Evolutionary conservation across 495 filamentous ascomycete genomes (phyloP).

Genomic region (Podospora fimiseda): DNA sequence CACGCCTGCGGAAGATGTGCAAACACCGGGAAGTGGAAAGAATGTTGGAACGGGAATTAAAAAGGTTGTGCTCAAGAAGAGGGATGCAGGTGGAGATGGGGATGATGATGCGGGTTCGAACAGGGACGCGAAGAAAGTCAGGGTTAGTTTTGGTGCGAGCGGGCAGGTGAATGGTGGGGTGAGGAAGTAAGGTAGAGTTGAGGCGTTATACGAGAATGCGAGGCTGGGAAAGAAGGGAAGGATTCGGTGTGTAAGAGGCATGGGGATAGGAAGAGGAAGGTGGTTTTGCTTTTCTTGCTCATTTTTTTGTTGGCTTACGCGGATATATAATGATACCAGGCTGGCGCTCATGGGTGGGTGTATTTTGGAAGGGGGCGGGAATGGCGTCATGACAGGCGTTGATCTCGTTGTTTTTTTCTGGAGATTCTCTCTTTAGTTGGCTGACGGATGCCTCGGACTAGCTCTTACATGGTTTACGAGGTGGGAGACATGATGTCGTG

Average conservation of each 20-base stretch:
- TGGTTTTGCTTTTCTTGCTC: slow-evolving; percentile 31
- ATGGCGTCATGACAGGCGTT: no score
- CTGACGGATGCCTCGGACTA: no score
- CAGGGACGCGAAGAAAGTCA: not conserved
- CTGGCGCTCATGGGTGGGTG: no score
- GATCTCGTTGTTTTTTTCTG: no score
- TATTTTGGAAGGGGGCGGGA: slow-evolving; percentile 3
- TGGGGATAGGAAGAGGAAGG: slow-evolving; percentile 41
- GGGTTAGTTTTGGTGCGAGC: not conserved
- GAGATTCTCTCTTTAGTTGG: no score
- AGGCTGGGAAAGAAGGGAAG: not conserved
- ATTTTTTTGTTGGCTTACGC: not conserved
- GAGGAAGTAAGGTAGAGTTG: slow-evolving; percentile 6
- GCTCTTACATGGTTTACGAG: no score
- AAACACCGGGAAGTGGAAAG: no score
- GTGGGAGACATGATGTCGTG: no score
- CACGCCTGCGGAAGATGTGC: not conserved
- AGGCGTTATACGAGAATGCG: not conserved
- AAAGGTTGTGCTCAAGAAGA: not conserved
- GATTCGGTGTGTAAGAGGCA: not conserved
- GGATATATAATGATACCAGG: not conserved
- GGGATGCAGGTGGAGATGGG: not conserved
- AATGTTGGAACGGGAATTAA: not conserved
- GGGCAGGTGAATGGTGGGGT: not conserved
- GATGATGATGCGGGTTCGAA: not conserved